Percentiles rank a stretch among this genome's conserved stretches.
These are phyloP conservation scores for Geotrichum candidum DNA, from an alignment of 1,139 yeast species.

Conservation along the genomic window DNA sequence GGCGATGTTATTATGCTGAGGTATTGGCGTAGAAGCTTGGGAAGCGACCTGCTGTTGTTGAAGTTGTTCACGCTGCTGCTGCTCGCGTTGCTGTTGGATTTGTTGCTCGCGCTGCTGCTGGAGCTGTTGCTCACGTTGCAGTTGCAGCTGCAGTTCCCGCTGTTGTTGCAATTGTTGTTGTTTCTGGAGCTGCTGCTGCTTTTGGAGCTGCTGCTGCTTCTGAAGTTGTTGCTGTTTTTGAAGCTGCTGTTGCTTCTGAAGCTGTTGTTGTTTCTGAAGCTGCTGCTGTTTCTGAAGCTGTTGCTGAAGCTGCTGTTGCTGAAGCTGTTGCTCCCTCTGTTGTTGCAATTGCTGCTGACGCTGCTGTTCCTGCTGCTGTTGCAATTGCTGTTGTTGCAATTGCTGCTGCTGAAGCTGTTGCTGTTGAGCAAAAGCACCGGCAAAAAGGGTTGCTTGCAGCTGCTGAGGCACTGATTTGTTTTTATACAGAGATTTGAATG, in stretches of 20 bases:
- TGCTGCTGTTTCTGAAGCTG: background rate
- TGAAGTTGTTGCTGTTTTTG: background rate
- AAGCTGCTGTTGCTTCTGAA: conserved; percentile 5
- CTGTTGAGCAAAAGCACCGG: background rate
- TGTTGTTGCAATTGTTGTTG: conserved; percentile 3
- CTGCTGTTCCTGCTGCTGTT: background rate
- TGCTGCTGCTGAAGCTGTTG: background rate
- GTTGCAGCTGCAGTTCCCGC: background rate
- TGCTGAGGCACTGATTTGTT: conserved; percentile 62
- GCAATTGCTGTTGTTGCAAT: background rate
- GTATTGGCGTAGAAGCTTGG: conserved; percentile 4
- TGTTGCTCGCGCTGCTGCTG: conserved; percentile 5
- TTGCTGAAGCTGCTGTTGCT: conserved; percentile 1
- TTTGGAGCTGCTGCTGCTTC: background rate
- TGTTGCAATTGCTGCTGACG: background rate
- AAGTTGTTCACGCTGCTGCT: background rate
- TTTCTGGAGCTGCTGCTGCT: background rate
- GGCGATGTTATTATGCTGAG: conserved; percentile 3
- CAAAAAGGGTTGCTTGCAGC: conserved; percentile 35
- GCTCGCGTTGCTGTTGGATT: background rate
- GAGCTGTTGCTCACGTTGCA: background rate
- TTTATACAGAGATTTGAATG: conserved; percentile 65
- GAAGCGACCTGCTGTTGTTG: conserved; percentile 9
- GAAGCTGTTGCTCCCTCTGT: conserved; percentile 1
- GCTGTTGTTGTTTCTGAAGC: conserved; percentile 4